Evolutionary conservation across 768 basidiomycete genomes (phyloP).

Genomic region (Tylopilus plumbeoviolaceoides): DNA sequence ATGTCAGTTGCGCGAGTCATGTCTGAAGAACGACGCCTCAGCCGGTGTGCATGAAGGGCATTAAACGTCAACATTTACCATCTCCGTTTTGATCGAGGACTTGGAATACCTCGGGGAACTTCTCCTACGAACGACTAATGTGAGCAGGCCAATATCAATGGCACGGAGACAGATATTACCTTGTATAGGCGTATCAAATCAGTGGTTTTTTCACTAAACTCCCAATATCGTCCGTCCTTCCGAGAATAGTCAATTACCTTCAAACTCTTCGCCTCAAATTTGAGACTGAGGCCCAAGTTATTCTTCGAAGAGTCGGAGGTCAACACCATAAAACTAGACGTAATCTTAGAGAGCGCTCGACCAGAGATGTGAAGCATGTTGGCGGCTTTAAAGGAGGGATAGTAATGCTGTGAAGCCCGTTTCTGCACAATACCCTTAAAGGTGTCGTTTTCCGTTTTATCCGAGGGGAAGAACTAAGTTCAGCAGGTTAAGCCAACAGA

Average conservation of each 20-base stretch:
- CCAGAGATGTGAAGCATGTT: constrained; percentile 70
- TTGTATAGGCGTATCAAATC: constrained; percentile 82
- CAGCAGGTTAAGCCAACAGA: constrained; percentile 1
- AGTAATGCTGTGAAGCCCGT: constrained; percentile 55
- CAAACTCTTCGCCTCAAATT: constrained; percentile 90
- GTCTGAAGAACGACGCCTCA: constrained; percentile 41
- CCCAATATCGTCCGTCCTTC: constrained; percentile 84
- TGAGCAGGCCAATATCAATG: background rate
- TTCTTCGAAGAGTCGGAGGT: constrained; percentile 71
- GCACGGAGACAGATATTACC: constrained; percentile 32
- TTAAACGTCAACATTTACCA: constrained; percentile 37
- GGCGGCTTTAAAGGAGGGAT: constrained; percentile 74
- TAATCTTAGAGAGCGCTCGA: constrained; percentile 83
- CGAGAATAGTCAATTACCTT: constrained; percentile 93
- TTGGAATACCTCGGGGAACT: constrained; percentile 81
- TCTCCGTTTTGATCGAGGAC: constrained; percentile 69
- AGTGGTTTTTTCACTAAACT: constrained; percentile 86
- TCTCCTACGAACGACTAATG: constrained; percentile 38
- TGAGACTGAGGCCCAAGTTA: constrained; percentile 91
- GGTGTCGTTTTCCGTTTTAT: constrained; percentile 70
- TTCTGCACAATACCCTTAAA: constrained; percentile 66
- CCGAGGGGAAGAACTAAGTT: constrained; percentile 79
- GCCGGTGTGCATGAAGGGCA: background rate
- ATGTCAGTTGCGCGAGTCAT: constrained; percentile 65
- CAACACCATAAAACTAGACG: constrained; percentile 90